Conservation (phyloP, 2,329 filamentous ascomycete species). For the Orbilia quercus region DNA sequence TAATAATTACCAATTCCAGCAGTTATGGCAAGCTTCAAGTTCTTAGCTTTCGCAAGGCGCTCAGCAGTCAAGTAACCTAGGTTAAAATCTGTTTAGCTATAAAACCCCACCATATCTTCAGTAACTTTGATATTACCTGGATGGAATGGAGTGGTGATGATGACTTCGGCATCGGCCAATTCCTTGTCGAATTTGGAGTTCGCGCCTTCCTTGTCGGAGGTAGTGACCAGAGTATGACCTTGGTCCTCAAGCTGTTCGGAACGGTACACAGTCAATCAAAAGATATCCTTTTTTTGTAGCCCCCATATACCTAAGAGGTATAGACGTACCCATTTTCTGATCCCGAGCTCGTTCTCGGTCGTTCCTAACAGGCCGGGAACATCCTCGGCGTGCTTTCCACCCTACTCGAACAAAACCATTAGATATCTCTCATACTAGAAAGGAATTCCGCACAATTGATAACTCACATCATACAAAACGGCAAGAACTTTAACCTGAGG, state of each 20-base stretch:
- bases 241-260: conserved; percentile 79
- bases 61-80: conserved; percentile 94
- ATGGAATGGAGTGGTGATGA: conserved; percentile 92
- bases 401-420: conserved; percentile 51
- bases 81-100: conserved; percentile 79
- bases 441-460: neutral
- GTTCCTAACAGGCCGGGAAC: conserved; percentile 88
- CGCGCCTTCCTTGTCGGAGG: conserved; percentile 95
- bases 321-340: conserved; percentile 85
- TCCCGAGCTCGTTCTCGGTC: conserved; percentile 96
- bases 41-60: conserved; percentile 97
- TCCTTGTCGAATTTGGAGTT: conserved; percentile 94
- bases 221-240: conserved; percentile 95
- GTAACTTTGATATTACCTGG: conserved; percentile 18
- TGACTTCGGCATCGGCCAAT: conserved; percentile 95
- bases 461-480: conserved; percentile 61
- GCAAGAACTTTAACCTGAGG: conserved; percentile 61
- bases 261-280: conserved; percentile 2
- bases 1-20: conserved; percentile 80
- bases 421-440: neutral
- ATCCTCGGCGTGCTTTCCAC: conserved; percentile 63
- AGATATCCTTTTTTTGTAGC: neutral
- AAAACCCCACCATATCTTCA: neutral
- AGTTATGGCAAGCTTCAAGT: conserved; percentile 95
- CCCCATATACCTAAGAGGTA: neutral